Base-by-base conservation (phyloP, 2,329 filamentous ascomycete species). In the Phialophora chinensis region DNA sequence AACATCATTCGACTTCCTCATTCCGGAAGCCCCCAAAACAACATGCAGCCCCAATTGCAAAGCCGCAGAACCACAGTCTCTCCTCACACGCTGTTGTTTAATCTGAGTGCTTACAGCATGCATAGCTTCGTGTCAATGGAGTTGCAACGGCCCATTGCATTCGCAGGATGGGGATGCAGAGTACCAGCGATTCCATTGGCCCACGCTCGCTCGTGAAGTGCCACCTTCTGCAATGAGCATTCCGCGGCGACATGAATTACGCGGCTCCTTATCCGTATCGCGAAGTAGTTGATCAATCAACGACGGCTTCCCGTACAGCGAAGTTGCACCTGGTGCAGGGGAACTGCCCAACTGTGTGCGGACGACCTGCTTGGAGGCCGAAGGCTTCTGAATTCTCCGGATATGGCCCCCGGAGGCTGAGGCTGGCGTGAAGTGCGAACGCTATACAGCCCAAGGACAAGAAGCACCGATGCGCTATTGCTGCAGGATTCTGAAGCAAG, bases 91-190 rank as follows among this genome's bases (percentile, higher is more conserved):
- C 47, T 54, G 49, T n/a, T n/a, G 47, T 38, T 53, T 61, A 29
- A 49, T 53, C 31, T 4, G 50, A 29, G 47, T 61, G 59, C 31
- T 61, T 61, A 54, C 59, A 31, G 20, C 35, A 5, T 42, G 14
- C 35, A 42, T 42, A 12, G 5, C 14, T 42, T 25, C 49, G 20
- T 8, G 3, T 52, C 49, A 27, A 52, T 29, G 25, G 20, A 52
- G 20, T 29, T 29, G 25, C 20, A 27, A 27, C 23, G 27, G 47
- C 8, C 49, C 23, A 27, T 27, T 44, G 23, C 20, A 27, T 1
- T 7, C 23, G 49, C 1, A 52, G 25, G 31, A 60, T 31, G 42
- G 7, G 31, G 42, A 44, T 35, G 42, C 57, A 35, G 42, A 35
- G 57, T 11, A 60, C 27, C 4, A 33, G 25, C n/a, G 10, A 29